Conservation (phyloP, 75 land plant species). For the Selaginella tamariscina region DNA sequence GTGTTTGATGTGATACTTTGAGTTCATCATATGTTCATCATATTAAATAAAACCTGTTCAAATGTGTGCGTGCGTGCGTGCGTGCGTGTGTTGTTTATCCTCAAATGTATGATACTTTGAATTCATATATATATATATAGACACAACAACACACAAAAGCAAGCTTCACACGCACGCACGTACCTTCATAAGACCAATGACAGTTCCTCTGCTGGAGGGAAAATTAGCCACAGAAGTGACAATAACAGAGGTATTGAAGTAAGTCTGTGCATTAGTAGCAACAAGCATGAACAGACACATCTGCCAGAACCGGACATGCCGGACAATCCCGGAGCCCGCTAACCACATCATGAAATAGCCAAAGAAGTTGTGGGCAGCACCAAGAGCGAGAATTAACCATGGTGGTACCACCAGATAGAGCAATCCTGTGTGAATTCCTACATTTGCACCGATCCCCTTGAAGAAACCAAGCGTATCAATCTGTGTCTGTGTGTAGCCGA, state of each 20-base stretch:
- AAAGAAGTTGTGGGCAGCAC: slow-evolving; percentile 31
- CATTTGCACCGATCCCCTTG: slow-evolving; percentile 44
- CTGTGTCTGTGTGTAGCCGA: slow-evolving; percentile 39
- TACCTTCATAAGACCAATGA: slow-evolving; percentile 5
- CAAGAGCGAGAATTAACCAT: slow-evolving; percentile 38
- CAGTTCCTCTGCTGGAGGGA: not conserved
- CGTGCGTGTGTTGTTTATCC: too few relatives aligned
- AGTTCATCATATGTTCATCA: not conserved
- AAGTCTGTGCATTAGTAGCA: slow-evolving; percentile 43
- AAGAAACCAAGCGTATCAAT: slow-evolving; percentile 36
- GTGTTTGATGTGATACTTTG: not conserved
- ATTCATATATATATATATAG: too few relatives aligned
- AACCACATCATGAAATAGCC: slow-evolving; percentile 56
- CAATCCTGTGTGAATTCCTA: slow-evolving; percentile 41
- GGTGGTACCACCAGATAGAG: slow-evolving; percentile 34
- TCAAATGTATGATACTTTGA: too few relatives aligned
- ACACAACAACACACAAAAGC: too few relatives aligned
- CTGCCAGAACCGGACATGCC: slow-evolving; percentile 39
- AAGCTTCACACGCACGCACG: not conserved
- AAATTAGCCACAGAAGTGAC: slow-evolving; percentile 8
- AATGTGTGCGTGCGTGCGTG: too few relatives aligned
- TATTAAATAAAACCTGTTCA: not conserved
- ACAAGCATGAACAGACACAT: slow-evolving; percentile 48
- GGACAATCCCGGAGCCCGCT: slow-evolving; percentile 29
- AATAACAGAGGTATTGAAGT: slow-evolving; percentile 30